phyloP scores from a whole-genome alignment of 2,329 filamentous ascomycete genomes.

The Arthrobotrys conoides region DNA sequence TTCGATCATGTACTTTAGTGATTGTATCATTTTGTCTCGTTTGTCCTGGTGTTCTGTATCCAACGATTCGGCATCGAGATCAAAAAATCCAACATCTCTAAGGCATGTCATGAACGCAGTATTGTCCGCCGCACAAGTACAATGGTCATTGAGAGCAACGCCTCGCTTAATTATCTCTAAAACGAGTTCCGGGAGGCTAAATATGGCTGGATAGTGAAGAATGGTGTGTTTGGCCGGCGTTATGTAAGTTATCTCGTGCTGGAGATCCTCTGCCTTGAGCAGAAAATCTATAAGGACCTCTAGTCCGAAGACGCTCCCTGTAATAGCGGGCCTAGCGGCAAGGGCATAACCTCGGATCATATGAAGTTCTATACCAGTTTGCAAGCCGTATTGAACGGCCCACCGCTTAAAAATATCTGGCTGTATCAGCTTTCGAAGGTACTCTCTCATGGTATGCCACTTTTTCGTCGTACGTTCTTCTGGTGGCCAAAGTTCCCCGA shows the following conservation, averaged over 20 bases:
- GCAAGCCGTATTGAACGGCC: constrained; percentile 15
- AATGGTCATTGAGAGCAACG: neutral
- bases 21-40: neutral
- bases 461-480: constrained; percentile 25
- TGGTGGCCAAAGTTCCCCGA: constrained; percentile 16
- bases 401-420: constrained; percentile 20
- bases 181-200: neutral
- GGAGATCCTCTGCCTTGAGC: constrained; percentile 1
- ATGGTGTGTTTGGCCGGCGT: neutral
- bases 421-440: constrained; percentile 30
- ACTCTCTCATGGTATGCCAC: constrained; percentile 12
- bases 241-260: neutral
- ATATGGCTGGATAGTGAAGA: constrained; percentile 8
- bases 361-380: neutral
- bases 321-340: neutral
- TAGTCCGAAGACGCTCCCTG: neutral
- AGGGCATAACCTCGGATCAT: neutral
- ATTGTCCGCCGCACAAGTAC: neutral
- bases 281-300: constrained; percentile 28
- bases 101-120: neutral
- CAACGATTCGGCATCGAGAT: too few species aligned
- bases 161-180: neutral
- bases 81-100: neutral
- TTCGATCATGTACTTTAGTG: constrained; percentile 1
- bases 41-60: neutral